phyloP scores from a whole-genome alignment of 1,139 yeast species.

The Nakaseomyces nivariensis region DNA sequence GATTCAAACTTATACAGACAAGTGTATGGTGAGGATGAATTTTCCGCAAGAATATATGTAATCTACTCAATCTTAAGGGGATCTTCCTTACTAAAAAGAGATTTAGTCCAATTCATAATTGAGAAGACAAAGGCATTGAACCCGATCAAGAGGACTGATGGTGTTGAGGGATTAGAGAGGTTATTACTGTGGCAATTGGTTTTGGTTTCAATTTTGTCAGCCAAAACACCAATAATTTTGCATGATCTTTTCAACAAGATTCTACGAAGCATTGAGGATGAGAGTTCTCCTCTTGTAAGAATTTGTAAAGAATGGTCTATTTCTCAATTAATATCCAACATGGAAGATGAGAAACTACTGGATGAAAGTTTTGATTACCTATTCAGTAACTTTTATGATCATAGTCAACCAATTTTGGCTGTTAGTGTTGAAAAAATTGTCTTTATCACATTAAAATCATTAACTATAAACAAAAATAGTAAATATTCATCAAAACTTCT shows the following conservation, averaged over 20 bases:
- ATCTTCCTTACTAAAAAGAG: conserved; percentile 32
- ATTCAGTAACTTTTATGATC: conserved; percentile 27
- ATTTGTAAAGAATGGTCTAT: conserved; percentile 72
- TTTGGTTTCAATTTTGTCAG: conserved; percentile 31
- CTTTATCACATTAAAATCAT: conserved; percentile 40
- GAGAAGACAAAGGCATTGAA: conserved; percentile 35
- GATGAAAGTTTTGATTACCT: conserved; percentile 24
- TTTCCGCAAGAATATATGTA: conserved; percentile 43
- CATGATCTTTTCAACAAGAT: conserved; percentile 20
- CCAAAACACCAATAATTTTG: conserved; percentile 14
- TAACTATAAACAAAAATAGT: conserved; percentile 22
- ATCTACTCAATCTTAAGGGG: conserved; percentile 38
- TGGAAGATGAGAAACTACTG: conserved; percentile 24
- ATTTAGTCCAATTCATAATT: conserved; percentile 37
- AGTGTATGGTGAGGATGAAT: conserved; percentile 54
- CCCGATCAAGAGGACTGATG: conserved; percentile 51
- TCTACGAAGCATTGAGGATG: conserved; percentile 35
- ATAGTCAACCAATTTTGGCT: conserved; percentile 42
- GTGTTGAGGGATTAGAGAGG: conserved; percentile 59
- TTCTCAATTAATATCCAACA: conserved; percentile 33
- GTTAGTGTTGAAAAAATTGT: conserved; percentile 55
- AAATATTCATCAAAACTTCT: conserved; percentile 16
- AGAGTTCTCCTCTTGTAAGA: conserved; percentile 71
- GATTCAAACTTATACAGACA: conserved; percentile 35
- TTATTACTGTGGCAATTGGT: conserved; percentile 48